Evolutionary conservation across 495 filamentous ascomycete genomes (phyloP).

Genomic region (Aspergillus bertholletiae): DNA sequence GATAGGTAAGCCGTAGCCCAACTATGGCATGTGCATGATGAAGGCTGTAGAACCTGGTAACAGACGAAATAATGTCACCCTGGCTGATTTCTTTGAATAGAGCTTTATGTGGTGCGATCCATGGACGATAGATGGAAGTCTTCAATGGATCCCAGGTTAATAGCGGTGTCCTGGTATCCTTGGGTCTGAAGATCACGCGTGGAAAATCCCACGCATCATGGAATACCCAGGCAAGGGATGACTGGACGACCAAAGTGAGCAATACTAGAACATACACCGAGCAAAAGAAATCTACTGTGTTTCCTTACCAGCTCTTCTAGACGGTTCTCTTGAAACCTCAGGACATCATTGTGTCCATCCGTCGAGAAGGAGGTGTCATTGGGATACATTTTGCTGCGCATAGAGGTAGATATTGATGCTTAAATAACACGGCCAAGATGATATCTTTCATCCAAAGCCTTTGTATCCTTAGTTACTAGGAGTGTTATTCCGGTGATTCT

Average conservation of each 20-base stretch:
- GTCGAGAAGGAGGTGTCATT: not conserved
- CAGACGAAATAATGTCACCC: not conserved
- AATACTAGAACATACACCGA: not conserved
- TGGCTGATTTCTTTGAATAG: not conserved
- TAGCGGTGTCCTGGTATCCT: not conserved
- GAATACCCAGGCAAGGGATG: slow-evolving; percentile 4
- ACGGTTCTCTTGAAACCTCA: not conserved
- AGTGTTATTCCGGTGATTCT: slow-evolving; percentile 2
- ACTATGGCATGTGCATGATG: not conserved
- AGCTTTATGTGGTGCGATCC: not conserved
- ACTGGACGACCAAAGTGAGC: not conserved
- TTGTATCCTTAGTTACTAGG: not conserved
- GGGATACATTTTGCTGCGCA: not conserved
- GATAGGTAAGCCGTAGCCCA: not conserved
- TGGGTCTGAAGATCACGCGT: not conserved
- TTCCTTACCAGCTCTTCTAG: slow-evolving; percentile 7
- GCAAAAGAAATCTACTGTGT: not conserved
- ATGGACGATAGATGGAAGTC: not conserved
- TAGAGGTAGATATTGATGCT: slow-evolving; percentile 1
- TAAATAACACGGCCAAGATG: slow-evolving; percentile 3
- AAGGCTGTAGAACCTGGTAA: not conserved
- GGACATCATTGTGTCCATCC: not conserved
- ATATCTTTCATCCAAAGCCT: not conserved
- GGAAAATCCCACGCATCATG: slow-evolving; percentile 3
- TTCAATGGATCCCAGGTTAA: not conserved